Evolutionary conservation across 139 green algal species (phyloP).

Genomic region (Chlorella sp.): DNA sequence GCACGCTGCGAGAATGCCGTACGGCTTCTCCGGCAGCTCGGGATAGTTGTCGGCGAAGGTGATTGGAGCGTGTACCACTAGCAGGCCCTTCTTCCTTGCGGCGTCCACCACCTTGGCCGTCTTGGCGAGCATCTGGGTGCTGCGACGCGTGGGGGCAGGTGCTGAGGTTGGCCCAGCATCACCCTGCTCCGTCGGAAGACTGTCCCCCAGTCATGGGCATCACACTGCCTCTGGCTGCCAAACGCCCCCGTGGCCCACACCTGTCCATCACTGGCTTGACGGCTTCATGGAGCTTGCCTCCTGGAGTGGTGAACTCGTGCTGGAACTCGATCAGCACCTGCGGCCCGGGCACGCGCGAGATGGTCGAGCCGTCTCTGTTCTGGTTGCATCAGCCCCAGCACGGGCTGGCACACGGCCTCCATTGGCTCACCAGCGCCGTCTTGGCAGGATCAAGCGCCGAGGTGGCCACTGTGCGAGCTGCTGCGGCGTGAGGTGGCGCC

Average conservation of each 20-base stretch:
- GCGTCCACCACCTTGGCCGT: constrained; percentile 8
- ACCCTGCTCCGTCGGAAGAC: too few species aligned
- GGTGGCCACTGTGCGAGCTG: too few species aligned
- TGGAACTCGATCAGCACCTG: constrained; percentile 24
- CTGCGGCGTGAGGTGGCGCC: too few species aligned
- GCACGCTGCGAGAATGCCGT: constrained; percentile 30
- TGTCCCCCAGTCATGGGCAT: too few species aligned
- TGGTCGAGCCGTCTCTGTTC: too few species aligned
- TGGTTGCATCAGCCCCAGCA: too few species aligned
- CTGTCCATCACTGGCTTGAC: constrained; percentile 26
- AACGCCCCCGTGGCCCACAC: constrained; percentile 10
- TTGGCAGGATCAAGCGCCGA: too few species aligned
- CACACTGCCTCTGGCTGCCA: too few species aligned
- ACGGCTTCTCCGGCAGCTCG: constrained; percentile 18
- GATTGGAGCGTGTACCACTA: constrained; percentile 22
- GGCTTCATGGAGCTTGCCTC: constrained; percentile 33
- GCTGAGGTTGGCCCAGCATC: too few species aligned
- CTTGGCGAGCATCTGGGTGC: constrained; percentile 22
- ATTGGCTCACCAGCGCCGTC: too few species aligned
- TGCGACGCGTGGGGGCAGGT: neutral
- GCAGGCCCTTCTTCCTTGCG: constrained; percentile 17
- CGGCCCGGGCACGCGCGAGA: too few species aligned
- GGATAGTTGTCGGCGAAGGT: constrained; percentile 22
- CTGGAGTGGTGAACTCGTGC: constrained; percentile 30
- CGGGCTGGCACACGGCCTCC: too few species aligned